Evolutionary conservation across 2,329 filamentous ascomycete genomes (phyloP), one percentile per base, ranked within the genome.

Genomic region (Xylariaceae sp.): DNA sequence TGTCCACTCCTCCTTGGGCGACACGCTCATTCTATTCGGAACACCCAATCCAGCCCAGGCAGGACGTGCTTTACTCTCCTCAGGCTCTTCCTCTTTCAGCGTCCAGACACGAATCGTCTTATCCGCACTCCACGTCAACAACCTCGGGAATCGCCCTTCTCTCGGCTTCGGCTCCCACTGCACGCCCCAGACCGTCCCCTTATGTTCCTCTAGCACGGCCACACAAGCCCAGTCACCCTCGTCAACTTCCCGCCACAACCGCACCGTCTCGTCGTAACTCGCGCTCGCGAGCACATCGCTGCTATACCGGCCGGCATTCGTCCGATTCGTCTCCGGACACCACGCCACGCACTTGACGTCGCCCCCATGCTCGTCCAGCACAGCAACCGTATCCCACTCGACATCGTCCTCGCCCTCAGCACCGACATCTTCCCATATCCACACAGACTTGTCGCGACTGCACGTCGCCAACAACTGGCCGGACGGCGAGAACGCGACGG

Each of bases 341-440:
- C 94, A 99, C 2, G 87, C 85, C 1, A 99, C 90, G 64, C 87
- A 90, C 74, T 99, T 99, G 66, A 99, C 92, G 75, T 99, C 94
- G 18, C 90, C 92, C 51, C 92, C 89, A 73, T 99, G 94, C 75
- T 97, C 94, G 74, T 90, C 91, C 69, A 97, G 81, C 56, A 97
- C 93, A 0, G 93, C 94, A 13, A 97, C 87, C 1, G 94, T 97
- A 80, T 99, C 94, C 78, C 92, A 97, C n/a, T 45, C 42, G 5
- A 45, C 42, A 72, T 97, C 94, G 73, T 96, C 93, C 57, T 96
- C 92, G 13, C 88, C 89, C 66, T 89, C 88, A 57, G 76, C 76
- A 45, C 84, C 83, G 56, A 97, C 83, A 73, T 97, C 94, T 75
- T 99, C 94, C 94, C 94, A 99, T 68, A 99, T 90, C 94, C 94